Conservation (phyloP, 1,284 basidiomycete genomes). For the Austroboletus niveus region DNA sequence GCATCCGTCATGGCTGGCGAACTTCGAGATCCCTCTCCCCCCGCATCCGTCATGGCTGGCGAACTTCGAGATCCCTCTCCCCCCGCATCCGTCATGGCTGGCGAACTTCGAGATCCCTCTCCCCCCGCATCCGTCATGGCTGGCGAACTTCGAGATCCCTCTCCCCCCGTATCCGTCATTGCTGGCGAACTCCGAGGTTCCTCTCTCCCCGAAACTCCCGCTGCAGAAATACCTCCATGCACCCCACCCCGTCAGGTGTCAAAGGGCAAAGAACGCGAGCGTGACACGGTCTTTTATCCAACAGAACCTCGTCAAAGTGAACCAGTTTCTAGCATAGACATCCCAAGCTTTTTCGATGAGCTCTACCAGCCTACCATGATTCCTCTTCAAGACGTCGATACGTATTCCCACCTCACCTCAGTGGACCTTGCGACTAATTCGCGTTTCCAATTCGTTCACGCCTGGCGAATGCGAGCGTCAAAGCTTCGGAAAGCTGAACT, state of each 20-base stretch:
- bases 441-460: slow-evolving; percentile 24
- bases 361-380: slow-evolving; percentile 9
- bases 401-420: slow-evolving; percentile 16
- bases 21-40: no score
- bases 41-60: no score
- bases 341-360: slow-evolving; percentile 8
- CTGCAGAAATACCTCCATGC: background rate
- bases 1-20: no score
- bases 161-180: no score
- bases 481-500: slow-evolving; percentile 11
- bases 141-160: no score
- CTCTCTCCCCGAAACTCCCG: background rate
- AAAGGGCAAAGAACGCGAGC: slow-evolving; percentile 27
- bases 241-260: background rate
- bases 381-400: slow-evolving; percentile 17
- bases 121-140: no score
- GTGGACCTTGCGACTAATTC: slow-evolving; percentile 18
- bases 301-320: background rate
- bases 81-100: no score
- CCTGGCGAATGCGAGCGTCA: slow-evolving; percentile 19
- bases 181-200: background rate
- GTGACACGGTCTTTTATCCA: slow-evolving; percentile 1
- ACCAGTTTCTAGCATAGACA: background rate
- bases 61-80: no score
- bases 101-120: no score